phyloP scores from a whole-genome alignment of 2,329 filamentous ascomycete species.

The Colletotrichum tofieldiae region DNA sequence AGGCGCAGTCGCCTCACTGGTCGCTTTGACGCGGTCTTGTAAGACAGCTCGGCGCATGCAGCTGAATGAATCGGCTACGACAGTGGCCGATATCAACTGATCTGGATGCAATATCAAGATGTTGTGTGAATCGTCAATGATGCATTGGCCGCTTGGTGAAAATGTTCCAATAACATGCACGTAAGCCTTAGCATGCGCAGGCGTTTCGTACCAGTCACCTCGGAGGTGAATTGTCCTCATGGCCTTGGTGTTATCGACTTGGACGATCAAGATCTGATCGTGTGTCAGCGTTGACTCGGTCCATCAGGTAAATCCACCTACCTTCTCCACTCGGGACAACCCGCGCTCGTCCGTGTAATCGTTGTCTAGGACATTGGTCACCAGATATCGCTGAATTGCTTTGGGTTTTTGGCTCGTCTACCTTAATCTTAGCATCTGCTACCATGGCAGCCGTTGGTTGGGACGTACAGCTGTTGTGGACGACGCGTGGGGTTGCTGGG shows the following conservation, averaged over 20 bases:
- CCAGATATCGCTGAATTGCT: slow-evolving; percentile 89
- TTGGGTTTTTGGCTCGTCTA: slow-evolving; percentile 78
- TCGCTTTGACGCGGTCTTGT: slow-evolving; percentile 94
- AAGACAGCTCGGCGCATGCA: slow-evolving; percentile 93
- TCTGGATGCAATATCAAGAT: slow-evolving; percentile 95
- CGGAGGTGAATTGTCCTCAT: slow-evolving; percentile 82
- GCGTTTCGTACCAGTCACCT: slow-evolving; percentile 89
- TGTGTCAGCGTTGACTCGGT: slow-evolving; percentile 40
- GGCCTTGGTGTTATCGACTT: slow-evolving; percentile 80
- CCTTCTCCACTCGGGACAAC: slow-evolving; percentile 78
- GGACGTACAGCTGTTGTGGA: slow-evolving; percentile 57
- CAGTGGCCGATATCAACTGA: slow-evolving; percentile 93
- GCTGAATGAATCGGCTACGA: slow-evolving; percentile 95
- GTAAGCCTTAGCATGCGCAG: slow-evolving; percentile 80
- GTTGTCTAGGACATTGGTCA: slow-evolving; percentile 80
- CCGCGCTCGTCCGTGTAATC: slow-evolving; percentile 77
- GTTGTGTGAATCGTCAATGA: slow-evolving; percentile 86
- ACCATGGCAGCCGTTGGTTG: slow-evolving; percentile 45
- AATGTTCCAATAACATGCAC: slow-evolving; percentile 91
- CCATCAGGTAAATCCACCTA: slow-evolving; percentile 55
- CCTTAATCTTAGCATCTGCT: slow-evolving; percentile 74
- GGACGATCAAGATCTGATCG: slow-evolving; percentile 82
- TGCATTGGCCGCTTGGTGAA: slow-evolving; percentile 77
- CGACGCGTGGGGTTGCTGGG: slow-evolving; percentile 49
- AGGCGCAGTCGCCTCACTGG: slow-evolving; percentile 82